phyloP scores from a whole-genome alignment of 2,329 filamentous ascomycete genomes.

The Aspergillus pseudoglaucus region DNA sequence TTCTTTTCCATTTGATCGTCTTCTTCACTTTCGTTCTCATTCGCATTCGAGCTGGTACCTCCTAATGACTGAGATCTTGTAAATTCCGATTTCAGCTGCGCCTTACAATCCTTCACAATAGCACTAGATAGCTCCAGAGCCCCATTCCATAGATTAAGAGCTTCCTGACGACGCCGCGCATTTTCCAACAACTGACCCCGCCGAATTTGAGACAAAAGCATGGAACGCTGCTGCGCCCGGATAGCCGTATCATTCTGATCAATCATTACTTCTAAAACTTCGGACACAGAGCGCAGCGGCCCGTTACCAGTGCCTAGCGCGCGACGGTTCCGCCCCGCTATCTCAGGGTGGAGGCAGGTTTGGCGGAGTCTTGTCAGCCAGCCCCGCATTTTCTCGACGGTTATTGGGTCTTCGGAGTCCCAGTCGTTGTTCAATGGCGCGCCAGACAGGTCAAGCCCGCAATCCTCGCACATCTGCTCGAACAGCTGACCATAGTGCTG shows the following conservation, averaged over 20 bases:
- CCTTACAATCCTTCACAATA: slow-evolving; percentile 56
- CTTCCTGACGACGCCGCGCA: slow-evolving; percentile 59
- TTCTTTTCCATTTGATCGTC: slow-evolving; percentile 35
- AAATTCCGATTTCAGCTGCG: slow-evolving; percentile 50
- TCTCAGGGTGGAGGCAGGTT: slow-evolving; percentile 77
- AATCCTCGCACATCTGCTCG: slow-evolving; percentile 65
- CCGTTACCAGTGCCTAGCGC: slow-evolving; percentile 57
- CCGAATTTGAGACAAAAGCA: slow-evolving; percentile 58
- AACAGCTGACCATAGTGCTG: slow-evolving; percentile 78
- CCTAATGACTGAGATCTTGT: slow-evolving; percentile 13
- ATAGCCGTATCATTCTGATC: slow-evolving; percentile 68
- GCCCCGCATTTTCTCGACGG: slow-evolving; percentile 65
- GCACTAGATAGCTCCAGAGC: slow-evolving; percentile 45
- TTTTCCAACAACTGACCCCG: slow-evolving; percentile 76
- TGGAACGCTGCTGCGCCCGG: slow-evolving; percentile 60
- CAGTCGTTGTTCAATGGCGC: slow-evolving; percentile 56
- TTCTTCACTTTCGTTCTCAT: slow-evolving; percentile 24
- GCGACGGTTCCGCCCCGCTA: slow-evolving; percentile 61
- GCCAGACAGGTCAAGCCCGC: slow-evolving; percentile 60
- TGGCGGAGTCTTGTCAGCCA: slow-evolving; percentile 76
- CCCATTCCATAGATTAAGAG: slow-evolving; percentile 63
- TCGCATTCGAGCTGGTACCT: slow-evolving; percentile 15
- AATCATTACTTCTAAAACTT: slow-evolving; percentile 87
- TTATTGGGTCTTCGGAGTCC: slow-evolving; percentile 52
- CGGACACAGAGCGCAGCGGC: slow-evolving; percentile 71